Conservation (phyloP, 768 basidiomycete species). For the Mycena maculata region DNA sequence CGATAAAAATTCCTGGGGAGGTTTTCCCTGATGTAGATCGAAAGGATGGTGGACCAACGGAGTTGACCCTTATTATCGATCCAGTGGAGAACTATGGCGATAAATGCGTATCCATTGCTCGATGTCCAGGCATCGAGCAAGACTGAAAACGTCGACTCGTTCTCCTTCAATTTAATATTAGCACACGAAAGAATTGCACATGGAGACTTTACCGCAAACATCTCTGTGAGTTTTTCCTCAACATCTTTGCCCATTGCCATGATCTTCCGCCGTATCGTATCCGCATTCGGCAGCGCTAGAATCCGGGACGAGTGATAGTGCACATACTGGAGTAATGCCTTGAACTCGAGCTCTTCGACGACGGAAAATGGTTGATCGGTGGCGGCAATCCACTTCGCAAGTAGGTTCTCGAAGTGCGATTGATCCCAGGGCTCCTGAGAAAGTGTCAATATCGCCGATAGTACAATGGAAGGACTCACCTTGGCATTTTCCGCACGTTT, state of each 20-base stretch:
- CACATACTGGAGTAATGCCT: conserved; percentile 30
- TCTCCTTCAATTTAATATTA: neutral
- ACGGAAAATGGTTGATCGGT: conserved; percentile 38
- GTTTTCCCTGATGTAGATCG: too few species aligned
- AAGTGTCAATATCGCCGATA: neutral
- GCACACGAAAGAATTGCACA: neutral
- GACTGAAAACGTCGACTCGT: conserved; percentile 1
- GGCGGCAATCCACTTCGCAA: conserved; percentile 28
- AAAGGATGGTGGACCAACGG: neutral
- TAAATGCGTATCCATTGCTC: conserved; percentile 8
- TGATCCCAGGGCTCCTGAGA: conserved; percentile 30
- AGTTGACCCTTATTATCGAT: conserved; percentile 4
- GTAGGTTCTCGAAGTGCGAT: conserved; percentile 20
- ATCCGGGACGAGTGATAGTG: conserved; percentile 9
- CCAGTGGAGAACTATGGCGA: conserved; percentile 10
- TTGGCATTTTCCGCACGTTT: neutral
- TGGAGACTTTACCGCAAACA: conserved; percentile 29
- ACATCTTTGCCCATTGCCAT: conserved; percentile 34
- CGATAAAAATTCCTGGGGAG: too few species aligned
- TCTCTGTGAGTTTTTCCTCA: conserved; percentile 18
- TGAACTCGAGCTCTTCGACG: conserved; percentile 36
- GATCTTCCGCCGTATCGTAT: conserved; percentile 27
- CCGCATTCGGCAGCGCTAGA: conserved; percentile 17
- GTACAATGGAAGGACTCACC: neutral
- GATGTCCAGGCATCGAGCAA: conserved; percentile 14